Evolutionary conservation across 176 grass and related monocot genomes (phyloP).

Genomic region (Zizania latifolia): DNA sequence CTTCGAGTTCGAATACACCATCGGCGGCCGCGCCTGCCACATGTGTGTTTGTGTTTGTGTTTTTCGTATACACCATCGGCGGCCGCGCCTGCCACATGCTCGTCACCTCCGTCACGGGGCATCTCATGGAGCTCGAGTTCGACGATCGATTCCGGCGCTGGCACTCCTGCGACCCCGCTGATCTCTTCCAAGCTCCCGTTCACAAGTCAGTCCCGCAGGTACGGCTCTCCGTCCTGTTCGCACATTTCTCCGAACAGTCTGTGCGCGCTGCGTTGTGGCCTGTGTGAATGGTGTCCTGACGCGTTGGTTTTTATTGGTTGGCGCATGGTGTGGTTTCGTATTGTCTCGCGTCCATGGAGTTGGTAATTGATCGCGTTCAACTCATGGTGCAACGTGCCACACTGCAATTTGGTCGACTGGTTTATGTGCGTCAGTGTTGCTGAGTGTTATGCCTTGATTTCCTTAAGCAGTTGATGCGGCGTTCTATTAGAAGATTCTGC

Average conservation of each 20-base stretch:
- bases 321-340: not conserved
- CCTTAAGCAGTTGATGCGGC: not conserved
- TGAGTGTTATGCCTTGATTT: not conserved
- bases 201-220: conserved; percentile 85
- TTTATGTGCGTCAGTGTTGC: not conserved
- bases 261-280: not conserved
- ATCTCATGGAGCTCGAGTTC: conserved; percentile 97
- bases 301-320: not conserved
- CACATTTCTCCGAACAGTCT: conserved; percentile 17
- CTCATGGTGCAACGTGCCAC: not conserved
- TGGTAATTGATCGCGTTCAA: not conserved
- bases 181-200: conserved; percentile 72
- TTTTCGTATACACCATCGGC: conserved; percentile 69
- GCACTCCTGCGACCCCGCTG: conserved; percentile 85
- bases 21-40: conserved; percentile 45
- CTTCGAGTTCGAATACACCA: conserved; percentile 82
- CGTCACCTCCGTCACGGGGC: conserved; percentile 93
- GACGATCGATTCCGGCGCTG: conserved; percentile 80
- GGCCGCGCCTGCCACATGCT: conserved; percentile 58
- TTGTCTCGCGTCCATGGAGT: not conserved
- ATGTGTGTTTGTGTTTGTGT: too few relatives aligned
- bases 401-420: not conserved
- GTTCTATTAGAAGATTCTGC: not conserved
- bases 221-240: not conserved
- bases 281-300: not conserved